Percentiles rank a stretch among this genome's conserved stretches.
phyloP scores from a whole-genome alignment of 176 grass and related monocot genomes.

The Oryza meyeriana region DNA sequence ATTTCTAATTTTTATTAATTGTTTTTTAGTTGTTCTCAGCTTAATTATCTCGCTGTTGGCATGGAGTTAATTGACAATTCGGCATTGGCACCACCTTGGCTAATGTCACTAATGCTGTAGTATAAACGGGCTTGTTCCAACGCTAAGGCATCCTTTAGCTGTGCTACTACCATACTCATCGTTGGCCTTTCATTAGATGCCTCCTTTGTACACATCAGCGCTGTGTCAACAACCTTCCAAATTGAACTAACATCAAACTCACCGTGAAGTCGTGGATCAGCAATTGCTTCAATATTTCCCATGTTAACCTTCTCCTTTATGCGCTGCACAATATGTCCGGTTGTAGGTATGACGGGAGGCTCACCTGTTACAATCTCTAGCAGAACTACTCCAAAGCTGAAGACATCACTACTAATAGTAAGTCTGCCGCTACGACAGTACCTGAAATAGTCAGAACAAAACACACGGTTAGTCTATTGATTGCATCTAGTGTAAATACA shows the following conservation, averaged over 20 bases:
- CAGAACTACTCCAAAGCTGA: conserved; percentile 38
- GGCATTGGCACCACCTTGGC: not conserved
- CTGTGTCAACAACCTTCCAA: conserved; percentile 30
- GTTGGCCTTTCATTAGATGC: conserved; percentile 8
- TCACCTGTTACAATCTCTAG: conserved; percentile 19
- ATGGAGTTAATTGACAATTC: not conserved
- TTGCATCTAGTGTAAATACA: no score
- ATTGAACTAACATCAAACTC: conserved; percentile 7
- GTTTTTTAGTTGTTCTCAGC: no score
- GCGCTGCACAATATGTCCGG: not conserved
- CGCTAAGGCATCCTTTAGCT: conserved; percentile 11
- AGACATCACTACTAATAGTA: conserved; percentile 35
- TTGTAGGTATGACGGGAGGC: not conserved
- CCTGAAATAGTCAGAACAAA: not conserved
- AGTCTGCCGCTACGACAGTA: conserved; percentile 13
- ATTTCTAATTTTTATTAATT: no score
- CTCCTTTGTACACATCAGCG: not conserved
- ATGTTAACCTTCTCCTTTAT: conserved; percentile 10
- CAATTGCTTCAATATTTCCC: not conserved
- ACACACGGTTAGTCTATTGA: not conserved
- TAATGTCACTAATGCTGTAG: not conserved
- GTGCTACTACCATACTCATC: conserved; percentile 7
- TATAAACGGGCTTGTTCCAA: not conserved
- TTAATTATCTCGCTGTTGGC: not conserved
- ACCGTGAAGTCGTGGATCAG: not conserved